Evolutionary conservation across 306 rosid species (phyloP).

Genomic region (Sechiopsis laciniata): DNA sequence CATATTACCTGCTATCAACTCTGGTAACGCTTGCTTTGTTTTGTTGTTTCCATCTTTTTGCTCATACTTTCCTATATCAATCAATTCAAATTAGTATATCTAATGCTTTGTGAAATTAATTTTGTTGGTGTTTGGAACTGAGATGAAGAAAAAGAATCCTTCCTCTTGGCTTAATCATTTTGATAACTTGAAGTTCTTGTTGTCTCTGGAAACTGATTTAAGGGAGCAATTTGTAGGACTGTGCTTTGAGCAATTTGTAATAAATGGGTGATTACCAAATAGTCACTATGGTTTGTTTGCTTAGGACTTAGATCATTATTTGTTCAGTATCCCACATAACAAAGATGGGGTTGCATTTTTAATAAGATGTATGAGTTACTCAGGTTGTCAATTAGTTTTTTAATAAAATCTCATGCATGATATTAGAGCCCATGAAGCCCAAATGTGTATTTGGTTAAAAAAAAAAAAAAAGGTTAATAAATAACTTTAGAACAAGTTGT

Average conservation of each 20-base stretch:
- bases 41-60: constrained; percentile 16
- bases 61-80: not conserved
- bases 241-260: not conserved
- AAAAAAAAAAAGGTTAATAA: no score
- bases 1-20: constrained; percentile 63
- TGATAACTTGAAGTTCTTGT: not conserved
- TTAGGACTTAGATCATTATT: not conserved
- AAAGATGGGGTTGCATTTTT: no score
- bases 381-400: no score
- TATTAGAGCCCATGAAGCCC: no score
- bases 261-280: no score
- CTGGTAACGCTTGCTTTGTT: constrained; percentile 52
- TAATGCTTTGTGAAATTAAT: not conserved
- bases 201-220: not conserved
- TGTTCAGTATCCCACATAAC: no score
- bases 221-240: not conserved
- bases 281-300: not conserved
- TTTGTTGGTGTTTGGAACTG: not conserved
- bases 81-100: not conserved
- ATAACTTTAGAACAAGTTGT: not conserved
- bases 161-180: not conserved
- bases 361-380: no score
- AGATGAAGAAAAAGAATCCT: not conserved
- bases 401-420: no score
- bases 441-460: no score